Conservation (phyloP, 2,329 filamentous ascomycete species). For the Capronia americana region DNA sequence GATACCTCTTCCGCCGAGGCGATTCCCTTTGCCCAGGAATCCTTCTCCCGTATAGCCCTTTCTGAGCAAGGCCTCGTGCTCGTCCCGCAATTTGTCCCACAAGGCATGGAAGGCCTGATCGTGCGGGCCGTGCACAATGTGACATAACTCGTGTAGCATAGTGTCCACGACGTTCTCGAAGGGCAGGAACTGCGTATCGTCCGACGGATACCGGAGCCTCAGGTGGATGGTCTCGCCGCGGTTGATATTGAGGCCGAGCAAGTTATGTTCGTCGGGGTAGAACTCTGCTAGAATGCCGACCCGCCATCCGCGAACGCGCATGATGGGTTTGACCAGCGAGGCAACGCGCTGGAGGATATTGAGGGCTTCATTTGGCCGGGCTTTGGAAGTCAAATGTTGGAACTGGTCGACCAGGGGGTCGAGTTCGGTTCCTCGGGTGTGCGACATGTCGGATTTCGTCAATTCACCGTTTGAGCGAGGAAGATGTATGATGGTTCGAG, state of each 20-base stretch:
- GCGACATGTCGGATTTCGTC: conserved; percentile 25
- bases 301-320: conserved; percentile 83
- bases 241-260: conserved; percentile 84
- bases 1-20: conserved; percentile 72
- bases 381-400: conserved; percentile 58
- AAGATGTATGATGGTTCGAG: neutral
- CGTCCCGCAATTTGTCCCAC: conserved; percentile 88
- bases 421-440: conserved; percentile 43
- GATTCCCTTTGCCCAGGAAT: conserved; percentile 77
- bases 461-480: neutral
- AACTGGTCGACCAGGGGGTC: conserved; percentile 59
- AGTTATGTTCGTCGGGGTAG: conserved; percentile 73
- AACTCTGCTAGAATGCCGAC: conserved; percentile 84
- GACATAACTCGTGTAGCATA: conserved; percentile 91
- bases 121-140: conserved; percentile 84
- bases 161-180: conserved; percentile 84
- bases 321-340: conserved; percentile 91
- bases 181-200: conserved; percentile 77
- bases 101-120: conserved; percentile 81
- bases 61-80: conserved; percentile 74
- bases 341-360: conserved; percentile 77
- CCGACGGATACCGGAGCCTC: conserved; percentile 76
- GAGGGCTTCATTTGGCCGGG: conserved; percentile 59
- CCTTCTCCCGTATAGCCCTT: conserved; percentile 93
- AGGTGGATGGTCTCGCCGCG: conserved; percentile 79